Base-by-base conservation (phyloP, 768 basidiomycete genomes). In the Daedalea quercina region DNA sequence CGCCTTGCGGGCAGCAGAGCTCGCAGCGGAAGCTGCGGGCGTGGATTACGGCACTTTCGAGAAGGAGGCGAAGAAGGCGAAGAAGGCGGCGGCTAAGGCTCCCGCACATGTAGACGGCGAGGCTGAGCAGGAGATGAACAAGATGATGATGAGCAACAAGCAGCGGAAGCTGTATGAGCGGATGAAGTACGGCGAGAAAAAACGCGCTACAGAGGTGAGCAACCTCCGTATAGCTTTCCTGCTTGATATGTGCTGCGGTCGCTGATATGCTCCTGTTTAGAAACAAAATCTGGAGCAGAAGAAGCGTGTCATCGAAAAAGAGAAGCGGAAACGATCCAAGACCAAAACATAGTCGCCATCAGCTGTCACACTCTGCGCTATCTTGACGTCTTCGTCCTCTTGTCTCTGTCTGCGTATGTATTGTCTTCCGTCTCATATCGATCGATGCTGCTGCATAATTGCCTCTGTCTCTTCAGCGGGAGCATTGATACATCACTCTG, bases 141-240 rank as follows among this genome's bases (percentile, higher is more conserved):
- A 94, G 78, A 95, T 97, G 85, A 78, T 97, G 82, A 85, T 96
- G 85, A 95, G 90, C 74, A 93, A 91, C 69, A 92, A 89, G 73
- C 87, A 95, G 69, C 80, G 84, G 61, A 94, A 94, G 70, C 70
- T 96, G 61, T 95, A 94, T 67, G 91, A 93, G 70, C 87, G 87
- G 71, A 89, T 96, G 81, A 91, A 93, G 72, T 81, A 89, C 65
- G 84, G 85, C 58, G 80, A 94, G 65, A 77, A 79, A 66, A 89
- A 85, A 70, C 84, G 84, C 55, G 75, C 76, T 13, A 71, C 76
- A 23, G 90, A 95, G 87, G 94, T 94, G 66, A 60, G 85, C 72
- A 23, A 53, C 6, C 20, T n/a, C n/a, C n/a, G n/a, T 24, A 34
- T n/a, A 1, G 40, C 24, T 44, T 24, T 23, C 20, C n/a, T n/a